These are phyloP conservation scores for Colletotrichum plurivorum DNA, from an alignment of 2,329 filamentous ascomycete genomes.

Conservation along the genomic window DNA sequence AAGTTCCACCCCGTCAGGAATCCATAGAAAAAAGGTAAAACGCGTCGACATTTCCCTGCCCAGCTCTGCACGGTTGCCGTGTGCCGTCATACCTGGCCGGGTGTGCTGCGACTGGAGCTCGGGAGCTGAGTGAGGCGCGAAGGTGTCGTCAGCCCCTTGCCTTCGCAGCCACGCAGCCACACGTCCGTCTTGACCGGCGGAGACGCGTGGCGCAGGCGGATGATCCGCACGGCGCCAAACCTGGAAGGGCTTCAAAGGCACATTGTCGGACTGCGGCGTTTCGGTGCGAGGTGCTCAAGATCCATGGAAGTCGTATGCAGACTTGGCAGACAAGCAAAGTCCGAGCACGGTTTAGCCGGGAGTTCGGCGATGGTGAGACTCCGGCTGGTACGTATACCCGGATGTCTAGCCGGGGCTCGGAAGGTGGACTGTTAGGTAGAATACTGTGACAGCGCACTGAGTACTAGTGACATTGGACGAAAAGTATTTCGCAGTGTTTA, in stretches of 20 bases:
- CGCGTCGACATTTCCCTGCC: not conserved
- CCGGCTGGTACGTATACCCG: not conserved
- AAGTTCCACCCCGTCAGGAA: not conserved
- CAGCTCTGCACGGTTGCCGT: conserved; percentile 11
- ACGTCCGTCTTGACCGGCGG: not conserved
- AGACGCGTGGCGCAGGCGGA: conserved; percentile 19
- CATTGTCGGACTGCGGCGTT: too few species aligned
- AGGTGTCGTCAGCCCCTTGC: conserved; percentile 36
- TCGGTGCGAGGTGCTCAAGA: too few species aligned
- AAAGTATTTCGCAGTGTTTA: too few species aligned
- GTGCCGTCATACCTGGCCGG: conserved; percentile 16
- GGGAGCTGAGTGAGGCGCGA: conserved; percentile 23
- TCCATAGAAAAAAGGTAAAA: not conserved
- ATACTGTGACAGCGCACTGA: conserved; percentile 11
- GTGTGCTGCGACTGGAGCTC: conserved; percentile 24
- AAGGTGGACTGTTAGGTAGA: not conserved
- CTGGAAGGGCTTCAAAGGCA: too few species aligned
- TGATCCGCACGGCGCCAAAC: conserved; percentile 20
- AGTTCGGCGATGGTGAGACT: conserved; percentile 4
- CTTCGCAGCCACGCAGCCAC: too few species aligned
- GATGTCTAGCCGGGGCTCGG: too few species aligned
- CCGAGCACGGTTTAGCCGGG: conserved; percentile 3
- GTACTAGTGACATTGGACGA: conserved; percentile 13
- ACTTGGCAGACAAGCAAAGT: too few species aligned
- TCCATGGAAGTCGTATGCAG: not conserved